These are phyloP conservation scores for Trichoderma erinaceum DNA, from an alignment of 495 filamentous ascomycete genomes.

Conservation along the genomic window DNA sequence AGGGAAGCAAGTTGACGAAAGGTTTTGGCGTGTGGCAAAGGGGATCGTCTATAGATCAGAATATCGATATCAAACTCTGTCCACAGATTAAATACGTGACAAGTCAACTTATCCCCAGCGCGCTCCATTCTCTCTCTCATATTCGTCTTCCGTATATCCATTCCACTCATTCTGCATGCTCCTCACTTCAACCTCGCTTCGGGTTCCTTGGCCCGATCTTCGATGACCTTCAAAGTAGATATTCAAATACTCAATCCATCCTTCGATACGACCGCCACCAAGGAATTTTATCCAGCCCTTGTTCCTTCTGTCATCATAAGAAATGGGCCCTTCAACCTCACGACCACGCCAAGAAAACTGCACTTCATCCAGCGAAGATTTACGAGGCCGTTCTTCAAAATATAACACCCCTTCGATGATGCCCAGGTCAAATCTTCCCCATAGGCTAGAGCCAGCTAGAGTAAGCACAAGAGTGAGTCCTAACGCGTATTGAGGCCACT, in stretches of 20 bases:
- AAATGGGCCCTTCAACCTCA: slow-evolving; percentile 21
- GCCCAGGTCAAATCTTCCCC: slow-evolving; percentile 31
- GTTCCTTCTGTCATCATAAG: slow-evolving; percentile 17
- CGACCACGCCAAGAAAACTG: slow-evolving; percentile 29
- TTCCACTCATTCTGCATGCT: slow-evolving; percentile 27
- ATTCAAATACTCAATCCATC: slow-evolving; percentile 21
- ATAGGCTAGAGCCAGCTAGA: slow-evolving; percentile 28
- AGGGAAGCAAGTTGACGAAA: too few relatives aligned
- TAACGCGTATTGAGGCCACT: slow-evolving; percentile 16
- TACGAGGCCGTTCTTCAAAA: slow-evolving; percentile 26
- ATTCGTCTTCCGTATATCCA: neutral
- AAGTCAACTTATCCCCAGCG: neutral
- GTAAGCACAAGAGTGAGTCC: slow-evolving; percentile 27
- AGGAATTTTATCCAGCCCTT: slow-evolving; percentile 27
- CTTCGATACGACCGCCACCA: slow-evolving; percentile 27
- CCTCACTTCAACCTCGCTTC: slow-evolving; percentile 28
- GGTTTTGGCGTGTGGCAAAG: too few relatives aligned
- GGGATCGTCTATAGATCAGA: too few relatives aligned
- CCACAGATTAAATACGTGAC: too few relatives aligned
- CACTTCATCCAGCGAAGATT: slow-evolving; percentile 21
- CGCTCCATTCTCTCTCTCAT: neutral
- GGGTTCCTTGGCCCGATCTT: slow-evolving; percentile 22
- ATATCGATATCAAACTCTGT: too few relatives aligned
- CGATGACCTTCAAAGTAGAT: slow-evolving; percentile 23
- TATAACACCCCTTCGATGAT: slow-evolving; percentile 26